phyloP scores from a whole-genome alignment of 179 eudicot species.

The Beta corolliflora region DNA sequence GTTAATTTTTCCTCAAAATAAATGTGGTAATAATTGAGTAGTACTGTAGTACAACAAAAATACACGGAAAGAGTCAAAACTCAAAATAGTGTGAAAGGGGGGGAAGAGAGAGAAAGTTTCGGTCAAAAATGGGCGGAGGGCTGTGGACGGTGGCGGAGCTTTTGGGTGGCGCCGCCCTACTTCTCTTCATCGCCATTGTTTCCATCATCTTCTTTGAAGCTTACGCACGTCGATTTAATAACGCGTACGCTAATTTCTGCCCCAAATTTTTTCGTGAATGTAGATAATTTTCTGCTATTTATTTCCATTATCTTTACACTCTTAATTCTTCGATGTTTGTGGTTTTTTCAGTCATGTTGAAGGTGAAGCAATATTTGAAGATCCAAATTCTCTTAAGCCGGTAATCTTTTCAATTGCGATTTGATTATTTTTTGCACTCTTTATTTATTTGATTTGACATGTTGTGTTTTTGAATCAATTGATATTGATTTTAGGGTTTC shows the following conservation, averaged over 20 bases:
- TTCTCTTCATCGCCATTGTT: slow-evolving; percentile 39
- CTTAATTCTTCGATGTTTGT: neutral
- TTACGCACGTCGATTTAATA: slow-evolving; percentile 59
- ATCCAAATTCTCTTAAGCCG: slow-evolving; percentile 81
- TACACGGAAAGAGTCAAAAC: neutral
- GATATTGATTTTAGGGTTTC: slow-evolving; percentile 22
- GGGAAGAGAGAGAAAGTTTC: neutral
- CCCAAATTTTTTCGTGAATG: slow-evolving; percentile 1
- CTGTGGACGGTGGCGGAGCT: slow-evolving; percentile 41
- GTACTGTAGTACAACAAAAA: neutral
- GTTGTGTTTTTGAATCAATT: neutral
- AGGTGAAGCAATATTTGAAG: slow-evolving; percentile 70
- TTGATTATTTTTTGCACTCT: neutral
- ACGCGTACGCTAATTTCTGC: slow-evolving; percentile 41
- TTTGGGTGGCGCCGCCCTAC: slow-evolving; percentile 37
- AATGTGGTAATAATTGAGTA: neutral
- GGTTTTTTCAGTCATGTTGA: slow-evolving; percentile 55
- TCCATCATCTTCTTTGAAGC: slow-evolving; percentile 57
- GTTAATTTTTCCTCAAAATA: neutral
- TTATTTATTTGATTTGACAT: neutral
- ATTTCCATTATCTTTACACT: neutral
- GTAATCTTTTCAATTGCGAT: slow-evolving; percentile 31
- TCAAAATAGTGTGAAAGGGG: neutral
- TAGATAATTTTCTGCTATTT: no score
- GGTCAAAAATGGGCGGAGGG: slow-evolving; percentile 37